A percentile compares a stretch with the other conserved stretches of the same genome.
Conservation (phyloP, 2,329 filamentous ascomycete species). For the Mycosphaerella sp. region DNA sequence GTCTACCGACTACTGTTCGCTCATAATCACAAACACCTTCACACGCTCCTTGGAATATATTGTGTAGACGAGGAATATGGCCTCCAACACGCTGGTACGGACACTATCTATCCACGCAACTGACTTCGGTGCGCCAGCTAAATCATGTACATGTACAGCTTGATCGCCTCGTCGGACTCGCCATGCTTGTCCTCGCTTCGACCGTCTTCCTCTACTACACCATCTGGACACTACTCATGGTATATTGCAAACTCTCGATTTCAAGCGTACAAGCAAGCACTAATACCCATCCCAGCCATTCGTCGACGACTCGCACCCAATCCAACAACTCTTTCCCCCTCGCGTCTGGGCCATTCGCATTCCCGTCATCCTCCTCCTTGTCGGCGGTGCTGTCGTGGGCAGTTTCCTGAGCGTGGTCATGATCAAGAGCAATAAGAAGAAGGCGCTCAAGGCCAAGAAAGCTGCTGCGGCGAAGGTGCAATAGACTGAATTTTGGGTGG, state of each 20-base stretch:
- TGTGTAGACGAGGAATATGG: constrained; percentile 12
- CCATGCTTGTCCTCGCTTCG: constrained; percentile 68
- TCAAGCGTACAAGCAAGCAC: background rate
- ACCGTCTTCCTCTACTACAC: constrained; percentile 86
- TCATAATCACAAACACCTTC: constrained; percentile 2
- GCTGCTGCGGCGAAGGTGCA: constrained; percentile 6
- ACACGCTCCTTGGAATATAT: background rate
- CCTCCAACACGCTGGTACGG: constrained; percentile 19
- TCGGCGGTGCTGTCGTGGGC: constrained; percentile 88
- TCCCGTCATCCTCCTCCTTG: constrained; percentile 88
- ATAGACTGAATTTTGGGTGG: background rate
- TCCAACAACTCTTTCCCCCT: constrained; percentile 91
- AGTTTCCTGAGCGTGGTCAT: constrained; percentile 95
- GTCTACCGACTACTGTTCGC: too few species aligned
- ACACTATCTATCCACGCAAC: background rate
- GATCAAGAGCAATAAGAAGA: constrained; percentile 98
- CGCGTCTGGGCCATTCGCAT: constrained; percentile 99
- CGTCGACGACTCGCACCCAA: constrained; percentile 86
- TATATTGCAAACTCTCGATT: constrained; percentile 37
- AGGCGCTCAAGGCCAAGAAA: constrained; percentile 86
- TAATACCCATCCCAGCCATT: constrained; percentile 62
- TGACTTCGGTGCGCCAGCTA: background rate
- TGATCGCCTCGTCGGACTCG: constrained; percentile 75
- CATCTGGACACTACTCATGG: constrained; percentile 96
- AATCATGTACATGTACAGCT: constrained; percentile 52